phyloP scores from a whole-genome alignment of 75 land plant genomes.

The Larix kaempferi region DNA sequence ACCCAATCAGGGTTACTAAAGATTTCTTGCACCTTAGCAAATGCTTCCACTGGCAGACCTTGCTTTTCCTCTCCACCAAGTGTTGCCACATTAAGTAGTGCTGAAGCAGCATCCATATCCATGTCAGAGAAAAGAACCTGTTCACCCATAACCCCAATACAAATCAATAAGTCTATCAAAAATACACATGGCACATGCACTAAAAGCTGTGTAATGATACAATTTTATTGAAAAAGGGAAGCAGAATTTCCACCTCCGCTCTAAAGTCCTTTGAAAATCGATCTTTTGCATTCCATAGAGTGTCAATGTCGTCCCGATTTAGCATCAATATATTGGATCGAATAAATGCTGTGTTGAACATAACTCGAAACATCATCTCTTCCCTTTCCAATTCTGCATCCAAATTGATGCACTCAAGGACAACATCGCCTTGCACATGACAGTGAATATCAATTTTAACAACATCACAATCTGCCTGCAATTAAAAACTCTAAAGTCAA shows the following conservation, averaged over 20 bases:
- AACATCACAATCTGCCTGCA: constrained; percentile 58
- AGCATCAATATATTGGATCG: constrained; percentile 60
- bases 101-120: constrained; percentile 47
- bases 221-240: not conserved
- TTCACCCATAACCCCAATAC: not conserved
- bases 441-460: constrained; percentile 60
- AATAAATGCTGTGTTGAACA: constrained; percentile 83
- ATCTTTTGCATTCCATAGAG: constrained; percentile 72
- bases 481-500: not conserved
- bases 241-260: constrained; percentile 52
- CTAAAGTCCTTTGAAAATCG: constrained; percentile 67
- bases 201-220: not conserved
- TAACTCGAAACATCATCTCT: constrained; percentile 80
- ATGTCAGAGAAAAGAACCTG: constrained; percentile 73
- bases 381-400: constrained; percentile 45
- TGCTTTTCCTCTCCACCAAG: constrained; percentile 62
- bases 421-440: constrained; percentile 80
- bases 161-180: constrained; percentile 4
- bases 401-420: constrained; percentile 68
- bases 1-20: constrained; percentile 63
- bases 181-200: not conserved
- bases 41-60: constrained; percentile 75
- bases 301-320: constrained; percentile 70
- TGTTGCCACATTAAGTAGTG: constrained; percentile 32
- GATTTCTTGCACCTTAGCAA: constrained; percentile 91